A percentile compares a stretch with the other conserved stretches of the same genome.
Evolutionary conservation across 1,284 basidiomycete species (phyloP).

Genomic region (Ceraceosorus guamensis): DNA sequence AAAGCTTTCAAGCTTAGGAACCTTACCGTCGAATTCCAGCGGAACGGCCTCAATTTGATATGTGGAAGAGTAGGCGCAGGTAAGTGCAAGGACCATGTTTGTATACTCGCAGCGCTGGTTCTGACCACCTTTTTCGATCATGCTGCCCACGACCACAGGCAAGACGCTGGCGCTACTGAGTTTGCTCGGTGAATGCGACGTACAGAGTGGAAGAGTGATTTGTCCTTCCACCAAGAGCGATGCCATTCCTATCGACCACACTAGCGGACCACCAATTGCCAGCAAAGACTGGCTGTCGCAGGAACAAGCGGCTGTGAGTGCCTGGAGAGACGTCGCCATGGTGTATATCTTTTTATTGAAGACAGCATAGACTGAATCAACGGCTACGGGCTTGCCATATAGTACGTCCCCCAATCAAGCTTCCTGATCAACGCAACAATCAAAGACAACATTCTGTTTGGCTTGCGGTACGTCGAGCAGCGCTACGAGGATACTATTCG

Average conservation of each 20-base stretch:
- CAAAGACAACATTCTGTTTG: conserved; percentile 41
- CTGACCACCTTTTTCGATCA: too few species aligned
- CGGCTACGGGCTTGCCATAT: too few species aligned
- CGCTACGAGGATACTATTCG: conserved; percentile 31
- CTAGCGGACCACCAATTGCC: not conserved
- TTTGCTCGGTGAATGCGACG: conserved; percentile 36
- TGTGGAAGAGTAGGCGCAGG: conserved; percentile 32
- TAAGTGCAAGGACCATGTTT: too few species aligned
- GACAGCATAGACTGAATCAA: too few species aligned
- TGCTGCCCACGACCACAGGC: conserved; percentile 8
- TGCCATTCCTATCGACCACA: conserved; percentile 1
- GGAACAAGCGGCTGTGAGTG: conserved; percentile 2
- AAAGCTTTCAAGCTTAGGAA: conserved; percentile 22
- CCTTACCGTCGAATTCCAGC: conserved; percentile 22
- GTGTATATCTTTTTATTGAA: too few species aligned
- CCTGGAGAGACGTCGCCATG: too few species aligned
- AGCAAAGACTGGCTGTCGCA: not conserved
- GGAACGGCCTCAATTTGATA: conserved; percentile 26
- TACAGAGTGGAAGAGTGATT: conserved; percentile 18
- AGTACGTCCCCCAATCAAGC: conserved; percentile 32
- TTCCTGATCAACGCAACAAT: conserved; percentile 34
- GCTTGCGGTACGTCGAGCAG: conserved; percentile 20
- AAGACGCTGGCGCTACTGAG: conserved; percentile 39
- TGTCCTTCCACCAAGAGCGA: conserved; percentile 1
- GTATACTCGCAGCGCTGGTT: too few species aligned